phyloP scores from a whole-genome alignment of 495 filamentous ascomycete genomes.

The Neurospora africana region DNA sequence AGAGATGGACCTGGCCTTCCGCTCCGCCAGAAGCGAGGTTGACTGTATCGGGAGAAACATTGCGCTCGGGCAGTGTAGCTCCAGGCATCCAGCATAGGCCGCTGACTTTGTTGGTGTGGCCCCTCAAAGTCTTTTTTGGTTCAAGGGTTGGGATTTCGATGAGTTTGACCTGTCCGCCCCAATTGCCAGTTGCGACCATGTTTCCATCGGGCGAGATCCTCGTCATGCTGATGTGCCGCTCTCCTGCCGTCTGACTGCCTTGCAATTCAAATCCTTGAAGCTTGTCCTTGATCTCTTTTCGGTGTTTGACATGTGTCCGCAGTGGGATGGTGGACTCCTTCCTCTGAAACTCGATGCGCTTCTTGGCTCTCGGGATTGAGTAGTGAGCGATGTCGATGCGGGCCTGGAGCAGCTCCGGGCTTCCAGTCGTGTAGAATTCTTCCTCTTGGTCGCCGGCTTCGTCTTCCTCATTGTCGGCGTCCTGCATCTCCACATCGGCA shows the following conservation, averaged over 20 bases:
- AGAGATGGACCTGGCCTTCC: constrained; percentile 82
- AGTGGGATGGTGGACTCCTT: constrained; percentile 72
- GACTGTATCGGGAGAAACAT: constrained; percentile 59
- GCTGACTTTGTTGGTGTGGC: constrained; percentile 78
- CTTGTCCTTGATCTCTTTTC: constrained; percentile 78
- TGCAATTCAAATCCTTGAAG: constrained; percentile 77
- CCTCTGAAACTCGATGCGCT: constrained; percentile 63
- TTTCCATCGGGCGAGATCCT: constrained; percentile 82
- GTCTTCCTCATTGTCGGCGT: constrained; percentile 56
- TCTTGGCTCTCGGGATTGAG: constrained; percentile 73
- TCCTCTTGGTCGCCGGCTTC: constrained; percentile 69
- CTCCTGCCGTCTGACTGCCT: constrained; percentile 84
- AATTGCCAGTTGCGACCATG: constrained; percentile 80
- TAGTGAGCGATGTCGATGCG: constrained; percentile 74
- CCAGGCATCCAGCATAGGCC: constrained; percentile 84
- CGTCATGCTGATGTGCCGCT: constrained; percentile 79
- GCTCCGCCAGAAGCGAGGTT: constrained; percentile 89
- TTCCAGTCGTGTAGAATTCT: constrained; percentile 88
- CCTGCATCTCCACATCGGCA: constrained; percentile 50
- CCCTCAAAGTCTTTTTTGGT: constrained; percentile 60
- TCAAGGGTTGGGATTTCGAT: constrained; percentile 75
- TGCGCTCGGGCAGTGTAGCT: constrained; percentile 58
- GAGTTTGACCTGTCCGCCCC: constrained; percentile 78
- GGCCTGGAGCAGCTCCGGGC: constrained; percentile 61
- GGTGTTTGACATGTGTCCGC: constrained; percentile 80